These are phyloP conservation scores for Fraxinus anomala DNA, from an alignment of 257 asterid genomes.

Conservation along the genomic window DNA sequence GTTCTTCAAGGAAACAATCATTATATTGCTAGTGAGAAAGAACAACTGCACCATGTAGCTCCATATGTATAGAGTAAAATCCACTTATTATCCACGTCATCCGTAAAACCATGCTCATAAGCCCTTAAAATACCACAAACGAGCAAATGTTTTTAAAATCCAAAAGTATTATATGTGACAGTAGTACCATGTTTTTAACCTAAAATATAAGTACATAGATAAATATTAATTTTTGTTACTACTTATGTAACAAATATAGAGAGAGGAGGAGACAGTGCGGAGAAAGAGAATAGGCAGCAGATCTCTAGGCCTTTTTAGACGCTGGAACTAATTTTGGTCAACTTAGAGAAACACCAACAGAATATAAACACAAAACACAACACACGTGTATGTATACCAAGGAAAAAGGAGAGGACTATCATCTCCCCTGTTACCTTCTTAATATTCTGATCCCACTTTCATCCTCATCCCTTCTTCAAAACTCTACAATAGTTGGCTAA, in stretches of 20 bases:
- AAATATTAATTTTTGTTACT: neutral
- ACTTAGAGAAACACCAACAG: neutral
- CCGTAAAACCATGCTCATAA: no score
- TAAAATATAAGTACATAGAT: no score
- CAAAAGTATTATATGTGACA: no score
- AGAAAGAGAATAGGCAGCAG: conserved; percentile 24
- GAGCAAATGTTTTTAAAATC: no score
- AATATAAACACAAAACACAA: neutral
- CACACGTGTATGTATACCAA: neutral
- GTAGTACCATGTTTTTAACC: no score
- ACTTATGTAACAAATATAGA: neutral
- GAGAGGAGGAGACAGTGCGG: neutral
- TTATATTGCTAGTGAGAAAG: no score
- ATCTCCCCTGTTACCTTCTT: neutral
- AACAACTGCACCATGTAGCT: neutral
- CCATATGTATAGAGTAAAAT: neutral
- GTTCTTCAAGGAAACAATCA: no score
- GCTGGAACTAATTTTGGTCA: conserved; percentile 34
- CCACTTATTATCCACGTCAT: no score
- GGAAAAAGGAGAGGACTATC: no score
- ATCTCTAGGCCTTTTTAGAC: conserved; percentile 40
- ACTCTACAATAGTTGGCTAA: neutral
- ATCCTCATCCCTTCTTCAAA: conserved; percentile 17
- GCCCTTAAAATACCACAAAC: no score
- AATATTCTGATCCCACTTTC: neutral